Evolutionary conservation across 257 asterid species (phyloP).

Genomic region (Verbascum thapsus): DNA sequence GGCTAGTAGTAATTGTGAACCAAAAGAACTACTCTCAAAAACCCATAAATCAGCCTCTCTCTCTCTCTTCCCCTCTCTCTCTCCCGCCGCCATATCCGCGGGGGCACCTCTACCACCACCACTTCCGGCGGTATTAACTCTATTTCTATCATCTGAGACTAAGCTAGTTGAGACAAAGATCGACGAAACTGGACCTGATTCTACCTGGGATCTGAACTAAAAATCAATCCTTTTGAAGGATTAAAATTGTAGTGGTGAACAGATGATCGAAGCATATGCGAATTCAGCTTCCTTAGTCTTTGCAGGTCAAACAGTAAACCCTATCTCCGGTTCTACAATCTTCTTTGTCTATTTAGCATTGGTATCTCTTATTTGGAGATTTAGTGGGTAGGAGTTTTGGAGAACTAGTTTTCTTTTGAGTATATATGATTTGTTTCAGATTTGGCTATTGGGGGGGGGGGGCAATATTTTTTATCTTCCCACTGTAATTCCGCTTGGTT

Average conservation of each 20-base stretch:
- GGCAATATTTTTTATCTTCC: too few relatives aligned
- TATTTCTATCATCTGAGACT: not conserved
- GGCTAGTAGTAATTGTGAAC: not conserved
- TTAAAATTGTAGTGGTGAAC: not conserved
- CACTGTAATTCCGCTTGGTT: too few relatives aligned
- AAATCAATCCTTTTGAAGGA: not conserved
- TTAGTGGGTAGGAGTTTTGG: too few relatives aligned
- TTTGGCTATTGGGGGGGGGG: too few relatives aligned
- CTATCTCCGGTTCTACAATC: slow-evolving; percentile 1
- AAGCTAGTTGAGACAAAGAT: not conserved
- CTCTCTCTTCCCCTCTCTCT: not conserved
- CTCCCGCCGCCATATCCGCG: not conserved
- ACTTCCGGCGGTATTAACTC: not conserved
- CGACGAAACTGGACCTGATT: slow-evolving; percentile 2
- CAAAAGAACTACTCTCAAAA: not conserved
- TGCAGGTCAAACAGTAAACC: slow-evolving; percentile 21
- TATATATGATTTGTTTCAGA: too few relatives aligned
- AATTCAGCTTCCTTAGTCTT: slow-evolving; percentile 6
- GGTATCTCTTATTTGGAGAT: not conserved
- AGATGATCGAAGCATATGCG: slow-evolving; percentile 10
- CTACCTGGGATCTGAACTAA: not conserved
- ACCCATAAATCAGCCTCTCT: not conserved
- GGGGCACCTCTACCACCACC: not conserved
- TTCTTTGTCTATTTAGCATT: not conserved
- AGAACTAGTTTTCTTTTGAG: too few relatives aligned